Conservation (phyloP, 1,284 basidiomycete species). For the Ceratobasidium sp. region DNA sequence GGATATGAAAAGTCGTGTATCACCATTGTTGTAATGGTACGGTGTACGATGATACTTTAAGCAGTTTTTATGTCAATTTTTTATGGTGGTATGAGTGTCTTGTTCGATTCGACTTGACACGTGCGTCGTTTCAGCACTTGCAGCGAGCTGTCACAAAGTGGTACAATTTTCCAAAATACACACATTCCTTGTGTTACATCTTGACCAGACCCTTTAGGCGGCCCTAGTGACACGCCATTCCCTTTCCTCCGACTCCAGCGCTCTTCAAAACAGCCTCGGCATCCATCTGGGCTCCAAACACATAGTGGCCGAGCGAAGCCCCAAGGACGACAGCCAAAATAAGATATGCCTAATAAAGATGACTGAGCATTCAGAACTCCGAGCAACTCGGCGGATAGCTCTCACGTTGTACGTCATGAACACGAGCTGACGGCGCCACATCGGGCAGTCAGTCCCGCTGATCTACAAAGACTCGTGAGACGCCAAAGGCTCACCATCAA, state of each 20-base stretch:
- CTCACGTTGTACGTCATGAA: slow-evolving; percentile 89
- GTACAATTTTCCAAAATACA: background rate
- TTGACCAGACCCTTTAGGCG: background rate
- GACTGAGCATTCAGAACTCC: background rate
- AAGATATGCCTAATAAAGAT: slow-evolving; percentile 71
- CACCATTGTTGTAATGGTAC: slow-evolving; percentile 8
- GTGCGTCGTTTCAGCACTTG: background rate
- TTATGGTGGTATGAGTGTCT: background rate
- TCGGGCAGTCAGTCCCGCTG: slow-evolving; percentile 8
- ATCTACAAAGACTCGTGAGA: slow-evolving; percentile 1
- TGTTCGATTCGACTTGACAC: background rate
- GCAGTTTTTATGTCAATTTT: slow-evolving; percentile 21
- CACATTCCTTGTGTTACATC: background rate
- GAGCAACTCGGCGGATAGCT: slow-evolving; percentile 22
- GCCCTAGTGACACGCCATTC: slow-evolving; percentile 67
- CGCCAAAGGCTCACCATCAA: slow-evolving; percentile 63
- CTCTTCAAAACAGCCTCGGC: slow-evolving; percentile 66
- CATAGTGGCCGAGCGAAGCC: slow-evolving; percentile 75
- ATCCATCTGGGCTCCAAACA: slow-evolving; percentile 71
- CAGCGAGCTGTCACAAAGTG: no score
- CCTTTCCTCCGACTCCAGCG: slow-evolving; percentile 60
- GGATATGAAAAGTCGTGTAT: slow-evolving; percentile 4
- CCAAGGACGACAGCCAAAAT: slow-evolving; percentile 78
- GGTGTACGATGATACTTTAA: slow-evolving; percentile 23
- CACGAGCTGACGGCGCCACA: slow-evolving; percentile 58